Base-by-base conservation (phyloP, 2,329 filamentous ascomycete species). In the Aphanocladium album region DNA sequence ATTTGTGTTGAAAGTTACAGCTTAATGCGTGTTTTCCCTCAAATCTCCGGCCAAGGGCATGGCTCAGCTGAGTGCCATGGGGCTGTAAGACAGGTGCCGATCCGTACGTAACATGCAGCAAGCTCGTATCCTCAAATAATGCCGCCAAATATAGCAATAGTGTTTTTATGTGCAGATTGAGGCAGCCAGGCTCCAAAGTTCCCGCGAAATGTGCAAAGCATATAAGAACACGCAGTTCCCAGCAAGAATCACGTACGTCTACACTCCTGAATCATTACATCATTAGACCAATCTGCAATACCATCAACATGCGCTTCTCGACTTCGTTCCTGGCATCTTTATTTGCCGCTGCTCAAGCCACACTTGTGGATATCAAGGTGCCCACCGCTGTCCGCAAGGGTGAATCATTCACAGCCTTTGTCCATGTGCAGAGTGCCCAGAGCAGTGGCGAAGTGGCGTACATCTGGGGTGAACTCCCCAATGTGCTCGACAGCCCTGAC, bases 371-470 rank as follows among this genome's bases (percentile, higher is more conserved):
- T 33, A 58, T 58, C 46, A 58, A 58, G 25, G 56, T 58, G n/a
- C 56, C 56, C 46, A 50, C 8, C 17, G 56, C 45, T 14, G 35
- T 58, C 17, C 56, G 56, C 35, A 58, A 58, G 37, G 56, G 56
- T 43, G 56, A 58, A 30, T 47, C 43, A 3, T 58, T 58, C 19
- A 37, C 56, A 14, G 56, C 56, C 21, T 47, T 58, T 25, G 56
- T 58, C 23, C 56, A 58, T 33, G 56, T 58, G 16, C 56, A 58
- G 46, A 58, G 56, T 46, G 56, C 17, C 23, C 49, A 50, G 56
- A 58, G 56, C 35, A 58, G 56, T 46, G 56, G 56, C 17, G 56
- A 58, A 35, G 56, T 58, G 12, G 56, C 56, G 6, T 58, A 58
- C 46, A 51, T 58, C 35, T 58, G 45, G 45, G 56, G 56, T 23